Percentiles rank a stretch among this genome's conserved stretches.
Evolutionary conservation across 805 yeast species (phyloP).

Genomic region (Kodamaea leandrae): DNA sequence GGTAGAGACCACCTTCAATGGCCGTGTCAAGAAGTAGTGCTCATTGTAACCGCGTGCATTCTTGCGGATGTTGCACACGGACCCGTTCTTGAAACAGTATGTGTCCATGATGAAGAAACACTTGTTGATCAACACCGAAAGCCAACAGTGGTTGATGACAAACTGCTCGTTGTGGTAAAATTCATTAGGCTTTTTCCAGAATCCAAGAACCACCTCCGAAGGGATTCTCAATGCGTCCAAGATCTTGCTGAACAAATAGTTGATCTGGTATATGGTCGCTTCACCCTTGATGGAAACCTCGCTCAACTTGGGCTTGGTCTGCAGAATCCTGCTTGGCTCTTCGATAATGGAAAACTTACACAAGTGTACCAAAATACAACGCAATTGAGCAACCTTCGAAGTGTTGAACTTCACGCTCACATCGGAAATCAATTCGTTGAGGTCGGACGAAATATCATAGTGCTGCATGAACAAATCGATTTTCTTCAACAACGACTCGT

Average conservation of each 20-base stretch:
- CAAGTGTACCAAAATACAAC: slow-evolving; percentile 68
- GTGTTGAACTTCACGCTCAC: slow-evolving; percentile 37
- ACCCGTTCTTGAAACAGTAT: slow-evolving; percentile 33
- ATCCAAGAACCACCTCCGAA: slow-evolving; percentile 77
- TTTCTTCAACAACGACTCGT: slow-evolving; percentile 20
- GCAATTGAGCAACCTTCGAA: slow-evolving; percentile 51
- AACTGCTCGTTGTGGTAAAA: slow-evolving; percentile 49
- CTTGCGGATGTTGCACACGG: slow-evolving; percentile 31
- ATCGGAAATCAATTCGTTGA: slow-evolving; percentile 43
- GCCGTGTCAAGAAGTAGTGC: slow-evolving; percentile 76
- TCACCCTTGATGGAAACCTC: slow-evolving; percentile 46
- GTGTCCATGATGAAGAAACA: slow-evolving; percentile 79
- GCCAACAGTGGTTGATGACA: slow-evolving; percentile 83
- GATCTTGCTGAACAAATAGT: slow-evolving; percentile 71
- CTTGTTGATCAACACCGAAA: slow-evolving; percentile 69
- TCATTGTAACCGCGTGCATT: slow-evolving; percentile 34
- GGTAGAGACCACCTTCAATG: slow-evolving; percentile 71
- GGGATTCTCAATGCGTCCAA: slow-evolving; percentile 68
- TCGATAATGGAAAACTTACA: slow-evolving; percentile 52
- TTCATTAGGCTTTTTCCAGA: slow-evolving; percentile 74
- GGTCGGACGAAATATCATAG: slow-evolving; percentile 29
- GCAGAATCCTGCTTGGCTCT: slow-evolving; percentile 35
- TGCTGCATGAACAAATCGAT: slow-evolving; percentile 32
- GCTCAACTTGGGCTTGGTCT: slow-evolving; percentile 39
- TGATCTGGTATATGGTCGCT: slow-evolving; percentile 70